These are phyloP conservation scores for Xerocomus tenax DNA, from an alignment of 1,284 basidiomycete genomes.

Conservation along the genomic window DNA sequence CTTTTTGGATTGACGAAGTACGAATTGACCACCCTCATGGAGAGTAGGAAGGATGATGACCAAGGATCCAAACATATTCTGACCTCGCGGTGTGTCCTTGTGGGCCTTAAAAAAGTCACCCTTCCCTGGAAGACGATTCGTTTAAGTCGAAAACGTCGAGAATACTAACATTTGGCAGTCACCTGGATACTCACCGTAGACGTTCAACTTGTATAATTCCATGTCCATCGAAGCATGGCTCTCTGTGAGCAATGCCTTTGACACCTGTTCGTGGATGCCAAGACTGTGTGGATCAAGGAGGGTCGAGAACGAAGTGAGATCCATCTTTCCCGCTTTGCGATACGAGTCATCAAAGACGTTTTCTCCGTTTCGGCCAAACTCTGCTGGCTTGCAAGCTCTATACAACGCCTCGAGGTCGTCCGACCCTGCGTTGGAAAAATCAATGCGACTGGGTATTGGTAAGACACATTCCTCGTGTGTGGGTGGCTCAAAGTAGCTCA, in stretches of 20 bases:
- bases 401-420: conserved; percentile 7
- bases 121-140: conserved; percentile 5
- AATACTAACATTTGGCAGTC: conserved; percentile 11
- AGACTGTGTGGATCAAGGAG: conserved; percentile 23
- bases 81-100: conserved; percentile 29
- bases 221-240: conserved; percentile 34
- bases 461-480: neutral
- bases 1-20: conserved; percentile 25
- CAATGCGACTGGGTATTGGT: conserved; percentile 2
- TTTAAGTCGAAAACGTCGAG: neutral
- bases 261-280: conserved; percentile 12
- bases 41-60: conserved; percentile 34
- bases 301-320: conserved; percentile 21
- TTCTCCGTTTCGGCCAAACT: conserved; percentile 9
- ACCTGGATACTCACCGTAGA: conserved; percentile 29
- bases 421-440: neutral
- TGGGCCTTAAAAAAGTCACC: conserved; percentile 22
- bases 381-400: conserved; percentile 10
- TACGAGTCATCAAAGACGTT: conserved; percentile 18
- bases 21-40: conserved; percentile 34
- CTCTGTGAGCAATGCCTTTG: conserved; percentile 25
- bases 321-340: conserved; percentile 32
- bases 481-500: conserved; percentile 8
- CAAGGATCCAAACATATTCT: conserved; percentile 35
- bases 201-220: conserved; percentile 33